Evolutionary conservation across 116 monocot species (phyloP).

Genomic region (Phalaenopsis hybrid): DNA sequence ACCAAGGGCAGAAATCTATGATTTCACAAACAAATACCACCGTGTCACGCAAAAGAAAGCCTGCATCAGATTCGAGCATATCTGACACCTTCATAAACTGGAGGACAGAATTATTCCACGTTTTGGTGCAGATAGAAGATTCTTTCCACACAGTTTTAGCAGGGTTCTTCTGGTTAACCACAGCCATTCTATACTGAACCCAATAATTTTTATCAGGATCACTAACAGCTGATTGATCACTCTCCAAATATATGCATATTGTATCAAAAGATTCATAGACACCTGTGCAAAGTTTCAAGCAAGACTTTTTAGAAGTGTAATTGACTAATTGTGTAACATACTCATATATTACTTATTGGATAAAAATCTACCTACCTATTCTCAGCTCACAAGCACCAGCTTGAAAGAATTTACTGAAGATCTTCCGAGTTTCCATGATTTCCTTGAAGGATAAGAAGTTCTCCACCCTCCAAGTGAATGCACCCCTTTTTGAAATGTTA

Average conservation of each 20-base stretch:
- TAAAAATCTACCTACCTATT: slow-evolving; percentile 53
- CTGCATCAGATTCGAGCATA: slow-evolving; percentile 82
- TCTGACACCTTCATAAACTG: slow-evolving; percentile 99
- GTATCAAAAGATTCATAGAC: slow-evolving; percentile 99
- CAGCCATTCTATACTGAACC: slow-evolving; percentile 90
- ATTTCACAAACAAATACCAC: slow-evolving; percentile 94
- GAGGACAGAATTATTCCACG: slow-evolving; percentile 97
- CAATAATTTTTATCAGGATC: slow-evolving; percentile 97
- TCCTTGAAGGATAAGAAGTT: slow-evolving; percentile 97
- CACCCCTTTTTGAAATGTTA: slow-evolving; percentile 42
- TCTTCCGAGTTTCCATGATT: slow-evolving; percentile 97
- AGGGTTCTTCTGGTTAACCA: slow-evolving; percentile 83
- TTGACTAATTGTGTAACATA: neutral
- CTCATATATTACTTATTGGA: neutral
- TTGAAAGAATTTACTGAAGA: slow-evolving; percentile 97
- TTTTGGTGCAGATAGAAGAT: slow-evolving; percentile 95
- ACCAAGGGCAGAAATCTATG: slow-evolving; percentile 97
- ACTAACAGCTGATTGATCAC: slow-evolving; percentile 79
- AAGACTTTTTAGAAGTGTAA: neutral
- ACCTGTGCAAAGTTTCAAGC: slow-evolving; percentile 39
- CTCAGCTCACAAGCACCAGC: slow-evolving; percentile 91
- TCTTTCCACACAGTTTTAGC: slow-evolving; percentile 95
- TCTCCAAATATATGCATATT: slow-evolving; percentile 99
- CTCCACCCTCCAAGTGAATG: slow-evolving; percentile 94
- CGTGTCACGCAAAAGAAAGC: slow-evolving; percentile 87